These are phyloP conservation scores for Cercospora nicotianae DNA, from an alignment of 2,329 filamentous ascomycete genomes.

Conservation along the genomic window DNA sequence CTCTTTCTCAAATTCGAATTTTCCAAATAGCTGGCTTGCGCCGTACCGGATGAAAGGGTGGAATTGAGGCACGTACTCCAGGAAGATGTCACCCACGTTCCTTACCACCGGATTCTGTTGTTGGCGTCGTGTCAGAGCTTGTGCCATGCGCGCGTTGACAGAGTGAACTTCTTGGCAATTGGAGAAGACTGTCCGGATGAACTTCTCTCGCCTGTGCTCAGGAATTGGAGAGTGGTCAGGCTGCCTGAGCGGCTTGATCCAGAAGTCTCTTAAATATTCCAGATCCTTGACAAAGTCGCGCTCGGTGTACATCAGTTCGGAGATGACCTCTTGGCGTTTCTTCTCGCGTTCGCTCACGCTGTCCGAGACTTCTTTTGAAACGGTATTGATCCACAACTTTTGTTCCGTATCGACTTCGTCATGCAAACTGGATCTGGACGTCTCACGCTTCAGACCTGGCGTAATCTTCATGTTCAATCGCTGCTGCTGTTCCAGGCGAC, in stretches of 20 bases:
- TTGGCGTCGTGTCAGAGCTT: slow-evolving; percentile 84
- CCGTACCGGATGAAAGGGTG: slow-evolving; percentile 96
- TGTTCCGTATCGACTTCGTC: slow-evolving; percentile 88
- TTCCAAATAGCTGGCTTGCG: slow-evolving; percentile 91
- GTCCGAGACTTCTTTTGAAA: slow-evolving; percentile 91
- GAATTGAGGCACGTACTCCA: slow-evolving; percentile 88
- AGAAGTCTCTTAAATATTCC: slow-evolving; percentile 96
- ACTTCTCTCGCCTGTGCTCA: slow-evolving; percentile 79
- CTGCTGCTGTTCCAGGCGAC: slow-evolving; percentile 91
- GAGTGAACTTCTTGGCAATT: slow-evolving; percentile 94
- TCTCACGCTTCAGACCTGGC: slow-evolving; percentile 74
- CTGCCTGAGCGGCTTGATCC: slow-evolving; percentile 87
- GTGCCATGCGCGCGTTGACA: slow-evolving; percentile 85
- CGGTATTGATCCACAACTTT: slow-evolving; percentile 98
- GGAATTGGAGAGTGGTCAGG: slow-evolving; percentile 81
- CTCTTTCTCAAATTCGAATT: slow-evolving; percentile 98
- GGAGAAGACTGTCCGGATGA: slow-evolving; percentile 91
- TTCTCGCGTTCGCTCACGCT: slow-evolving; percentile 87
- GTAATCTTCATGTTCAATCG: slow-evolving; percentile 90
- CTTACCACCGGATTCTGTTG: slow-evolving; percentile 86
- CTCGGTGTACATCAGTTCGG: slow-evolving; percentile 97
- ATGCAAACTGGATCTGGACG: slow-evolving; percentile 71
- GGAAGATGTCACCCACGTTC: slow-evolving; percentile 89
- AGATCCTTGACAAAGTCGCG: slow-evolving; percentile 98
- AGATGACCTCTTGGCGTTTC: slow-evolving; percentile 97